Base-by-base conservation (phyloP, 345 rosid genomes). In the Noccaea caerulescens region DNA sequence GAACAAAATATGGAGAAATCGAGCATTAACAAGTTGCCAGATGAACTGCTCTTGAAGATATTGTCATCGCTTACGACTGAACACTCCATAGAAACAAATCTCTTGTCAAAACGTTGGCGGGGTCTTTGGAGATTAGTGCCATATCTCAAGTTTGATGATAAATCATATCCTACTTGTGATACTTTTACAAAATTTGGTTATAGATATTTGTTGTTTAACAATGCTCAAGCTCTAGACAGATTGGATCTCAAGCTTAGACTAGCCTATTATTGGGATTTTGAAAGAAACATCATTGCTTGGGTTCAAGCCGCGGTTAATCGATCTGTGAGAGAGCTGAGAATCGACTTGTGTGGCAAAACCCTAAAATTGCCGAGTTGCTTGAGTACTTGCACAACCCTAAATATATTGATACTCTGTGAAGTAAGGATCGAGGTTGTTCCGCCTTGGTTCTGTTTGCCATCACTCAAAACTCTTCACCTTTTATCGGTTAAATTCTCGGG, bases 311-410 rank as follows among this genome's bases (percentile, higher is more conserved):
- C 46, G 1, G 62, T 62, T 43, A 2, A 33, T 10, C 12, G 76
- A 52, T 63, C 38, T 3, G 25, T 72, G 54, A 62, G 76, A 39
- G 33, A 43, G 37, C 23, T 51, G 32, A 41, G 68, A 43, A 7
- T 60, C 52, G 18, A 69, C 11, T 7, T 47, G 49, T 38, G 25
- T 51, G 60, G 25, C 18, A 16, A 7, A 70, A 30, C 52, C 42
- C 60, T 60, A 50, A 2, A 10, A 37, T 12, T 70, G 8, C 67
- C 59, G 2, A 47, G 41, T 69, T 58, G 58, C 16, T 57, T 65
- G 46, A 49, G 46, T 68, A 7, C 8, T 33, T 68, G 64, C 46
- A 57, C 0, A 45, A 68, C 64, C 36, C 37, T 68, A 25, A 10
- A 38, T 5, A 0, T 9, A 10, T 2, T 66, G 71, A 27, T 2